A percentile compares a stretch with the other conserved stretches of the same genome.
These are phyloP conservation scores for Alternaria metachromatica DNA, from an alignment of 2,329 filamentous ascomycete genomes.

Conservation along the genomic window DNA sequence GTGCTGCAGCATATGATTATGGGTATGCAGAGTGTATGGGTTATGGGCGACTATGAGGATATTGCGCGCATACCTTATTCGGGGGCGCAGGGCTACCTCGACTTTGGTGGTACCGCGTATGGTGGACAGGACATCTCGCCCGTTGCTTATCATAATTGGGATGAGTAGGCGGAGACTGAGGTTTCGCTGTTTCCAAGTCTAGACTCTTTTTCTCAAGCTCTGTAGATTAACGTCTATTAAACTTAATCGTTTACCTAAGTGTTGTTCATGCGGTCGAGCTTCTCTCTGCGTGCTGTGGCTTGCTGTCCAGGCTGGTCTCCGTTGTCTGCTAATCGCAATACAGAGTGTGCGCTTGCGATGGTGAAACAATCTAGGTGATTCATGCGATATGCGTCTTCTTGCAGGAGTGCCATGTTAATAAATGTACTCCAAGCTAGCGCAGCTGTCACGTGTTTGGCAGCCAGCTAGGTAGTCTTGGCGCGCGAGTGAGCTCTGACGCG, in stretches of 20 bases:
- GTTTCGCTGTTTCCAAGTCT: background rate
- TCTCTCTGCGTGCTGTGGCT: background rate
- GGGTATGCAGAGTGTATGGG: slow-evolving; percentile 58
- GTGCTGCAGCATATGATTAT: slow-evolving; percentile 65
- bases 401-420: background rate
- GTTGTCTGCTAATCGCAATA: background rate
- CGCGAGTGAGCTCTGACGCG: background rate
- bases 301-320: background rate
- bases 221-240: background rate
- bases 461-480: background rate
- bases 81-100: slow-evolving; percentile 53
- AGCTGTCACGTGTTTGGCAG: background rate
- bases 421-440: background rate
- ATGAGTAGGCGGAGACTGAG: background rate
- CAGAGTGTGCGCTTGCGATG: background rate
- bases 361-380: background rate
- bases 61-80: slow-evolving; percentile 44
- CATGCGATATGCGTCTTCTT: background rate
- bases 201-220: background rate
- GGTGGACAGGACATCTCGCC: slow-evolving; percentile 31
- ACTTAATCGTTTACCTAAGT: background rate
- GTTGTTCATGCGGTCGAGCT: background rate
- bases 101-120: slow-evolving; percentile 54
- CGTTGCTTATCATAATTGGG: slow-evolving; percentile 18
- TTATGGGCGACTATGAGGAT: slow-evolving; percentile 53